A percentile compares a stretch with the other conserved stretches of the same genome.
phyloP scores from a whole-genome alignment of 1,284 basidiomycete species.

The Moesziomyces aphidis region DNA sequence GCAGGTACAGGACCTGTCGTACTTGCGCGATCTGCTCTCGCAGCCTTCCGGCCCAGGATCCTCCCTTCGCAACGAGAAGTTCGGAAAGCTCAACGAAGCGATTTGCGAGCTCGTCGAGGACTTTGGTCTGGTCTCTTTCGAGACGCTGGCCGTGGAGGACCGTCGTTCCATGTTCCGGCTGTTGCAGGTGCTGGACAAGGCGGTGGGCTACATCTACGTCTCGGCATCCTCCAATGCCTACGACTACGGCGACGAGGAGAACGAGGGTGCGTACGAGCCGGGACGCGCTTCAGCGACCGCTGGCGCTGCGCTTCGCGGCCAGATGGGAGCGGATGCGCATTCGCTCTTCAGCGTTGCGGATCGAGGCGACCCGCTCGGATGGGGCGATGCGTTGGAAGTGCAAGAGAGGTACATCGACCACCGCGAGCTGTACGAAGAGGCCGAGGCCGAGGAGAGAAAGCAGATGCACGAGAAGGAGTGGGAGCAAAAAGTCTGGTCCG shows the following conservation, averaged over 20 bases:
- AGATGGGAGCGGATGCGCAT: conserved; percentile 45
- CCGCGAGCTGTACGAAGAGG: conserved; percentile 36
- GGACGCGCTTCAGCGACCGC: conserved; percentile 35
- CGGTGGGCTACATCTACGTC: conserved; percentile 63
- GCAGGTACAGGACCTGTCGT: conserved; percentile 93
- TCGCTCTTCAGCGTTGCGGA: conserved; percentile 58
- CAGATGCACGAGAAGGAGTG: conserved; percentile 40
- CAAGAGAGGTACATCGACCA: conserved; percentile 62
- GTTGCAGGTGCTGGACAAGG: conserved; percentile 61
- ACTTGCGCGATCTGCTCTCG: conserved; percentile 81
- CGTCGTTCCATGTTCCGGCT: conserved; percentile 63
- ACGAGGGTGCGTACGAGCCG: conserved; percentile 37
- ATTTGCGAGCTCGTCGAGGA: conserved; percentile 94
- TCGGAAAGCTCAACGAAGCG: conserved; percentile 78
- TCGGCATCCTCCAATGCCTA: conserved; percentile 3
- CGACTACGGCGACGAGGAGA: conserved; percentile 29
- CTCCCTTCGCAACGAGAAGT: conserved; percentile 42
- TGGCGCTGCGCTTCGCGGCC: conserved; percentile 19
- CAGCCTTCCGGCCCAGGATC: conserved; percentile 40
- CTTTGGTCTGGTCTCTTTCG: conserved; percentile 93
- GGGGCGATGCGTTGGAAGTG: conserved; percentile 57
- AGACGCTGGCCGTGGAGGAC: conserved; percentile 80
- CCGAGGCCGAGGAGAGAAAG: conserved; percentile 34
- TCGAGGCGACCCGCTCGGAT: conserved; percentile 51
- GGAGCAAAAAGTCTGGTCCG: conserved; percentile 40